These are phyloP conservation scores for Pezicula radicicola DNA, from an alignment of 2,329 filamentous ascomycete species.

Conservation along the genomic window DNA sequence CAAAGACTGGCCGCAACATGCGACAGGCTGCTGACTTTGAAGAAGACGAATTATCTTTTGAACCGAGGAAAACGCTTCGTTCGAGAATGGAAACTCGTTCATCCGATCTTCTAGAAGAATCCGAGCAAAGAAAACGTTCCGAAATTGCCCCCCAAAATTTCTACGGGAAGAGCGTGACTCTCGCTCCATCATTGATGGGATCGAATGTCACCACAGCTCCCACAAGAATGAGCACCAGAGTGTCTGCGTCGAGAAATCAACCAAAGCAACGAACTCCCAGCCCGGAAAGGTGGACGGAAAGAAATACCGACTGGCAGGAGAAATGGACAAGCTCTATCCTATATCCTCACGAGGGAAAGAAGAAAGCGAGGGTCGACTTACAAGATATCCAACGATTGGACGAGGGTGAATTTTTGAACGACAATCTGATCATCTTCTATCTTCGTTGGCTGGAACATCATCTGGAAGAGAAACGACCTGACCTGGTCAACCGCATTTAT, in stretches of 20 bases:
- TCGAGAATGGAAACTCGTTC: background rate
- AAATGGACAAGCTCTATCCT: constrained; percentile 56
- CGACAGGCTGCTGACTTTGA: background rate
- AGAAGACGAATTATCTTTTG: background rate
- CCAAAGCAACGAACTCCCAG: constrained; percentile 7
- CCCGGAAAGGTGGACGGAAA: constrained; percentile 44
- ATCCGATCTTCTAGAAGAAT: background rate
- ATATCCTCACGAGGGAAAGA: constrained; percentile 56
- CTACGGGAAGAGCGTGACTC: background rate
- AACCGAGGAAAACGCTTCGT: background rate
- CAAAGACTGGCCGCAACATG: background rate
- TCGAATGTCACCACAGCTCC: background rate
- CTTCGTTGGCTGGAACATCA: constrained; percentile 68
- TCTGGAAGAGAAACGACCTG: constrained; percentile 50
- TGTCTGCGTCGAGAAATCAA: background rate
- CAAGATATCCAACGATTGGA: constrained; percentile 76
- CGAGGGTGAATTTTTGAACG: constrained; percentile 84
- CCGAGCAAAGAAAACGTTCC: background rate
- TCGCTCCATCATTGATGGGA: background rate
- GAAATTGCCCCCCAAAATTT: background rate
- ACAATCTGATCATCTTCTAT: constrained; percentile 89
- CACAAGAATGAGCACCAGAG: background rate
- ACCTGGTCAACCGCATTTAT: constrained; percentile 65
- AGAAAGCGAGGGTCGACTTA: constrained; percentile 63
- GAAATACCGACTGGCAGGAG: constrained; percentile 48